Base-by-base conservation (phyloP, 2,329 filamentous ascomycete species). In the Erysiphe pulchra region DNA sequence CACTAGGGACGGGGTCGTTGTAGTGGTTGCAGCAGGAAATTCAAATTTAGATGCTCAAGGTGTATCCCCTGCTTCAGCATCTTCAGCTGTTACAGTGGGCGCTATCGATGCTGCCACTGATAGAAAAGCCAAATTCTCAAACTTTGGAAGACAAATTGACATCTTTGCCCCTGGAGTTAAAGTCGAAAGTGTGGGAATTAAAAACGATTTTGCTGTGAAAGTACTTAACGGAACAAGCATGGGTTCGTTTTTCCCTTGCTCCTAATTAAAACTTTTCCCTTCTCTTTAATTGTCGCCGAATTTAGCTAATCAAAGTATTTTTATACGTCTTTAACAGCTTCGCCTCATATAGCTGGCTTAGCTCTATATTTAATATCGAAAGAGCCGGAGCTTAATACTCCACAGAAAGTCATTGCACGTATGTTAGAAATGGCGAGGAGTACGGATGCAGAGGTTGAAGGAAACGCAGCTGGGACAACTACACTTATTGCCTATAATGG, bases 301-400 rank as follows among this genome's bases (percentile, higher is more conserved):
- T 20, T 10, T 17, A 16, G 44, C 33, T 41, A 8, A 30, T 28
- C 65, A n/a, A n/a, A n/a, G n/a, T n/a, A n/a, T n/a, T n/a, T n/a
- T n/a, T 66, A 71, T 75, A 42, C 31, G 11, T 12, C 16, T 10
- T 16, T 6, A n/a, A 32, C 37, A 46, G 47, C 73, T 2, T 61
- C 65, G 2, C 73, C 74, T 0, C 73, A 77, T 54, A 63, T 78
- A 45, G 63, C 70, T 20, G 75, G 75, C 12, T 57, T 78, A n/a
- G 70, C 67, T 11, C 63, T 70, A n/a, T 77, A 76, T 55, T 57
- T 77, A 30, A 54, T 68, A 48, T 60, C 60, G n/a, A 58, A 69
- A 12, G 62, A 68, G 47, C 61, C 61, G 1, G 14, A 40, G 11
- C 56, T 62, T 20, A 36, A 24, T 6, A 42, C 24, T 5, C 64